These are phyloP conservation scores for Salix purpurea DNA, from an alignment of 345 rosid genomes.

Conservation along the genomic window DNA sequence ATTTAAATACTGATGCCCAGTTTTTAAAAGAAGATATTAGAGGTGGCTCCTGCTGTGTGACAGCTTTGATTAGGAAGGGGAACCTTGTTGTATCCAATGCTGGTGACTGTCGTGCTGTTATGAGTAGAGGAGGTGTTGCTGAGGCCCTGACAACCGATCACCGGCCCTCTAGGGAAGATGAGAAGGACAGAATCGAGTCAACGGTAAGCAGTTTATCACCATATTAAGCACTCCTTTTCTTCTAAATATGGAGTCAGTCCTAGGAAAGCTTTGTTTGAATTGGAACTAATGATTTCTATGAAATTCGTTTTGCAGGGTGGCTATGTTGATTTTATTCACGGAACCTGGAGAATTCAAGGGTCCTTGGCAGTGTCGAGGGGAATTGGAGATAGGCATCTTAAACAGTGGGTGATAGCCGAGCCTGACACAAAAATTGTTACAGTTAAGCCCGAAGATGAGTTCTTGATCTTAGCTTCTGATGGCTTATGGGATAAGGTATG, in stretches of 20 bases:
- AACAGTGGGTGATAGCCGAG: conserved; percentile 83
- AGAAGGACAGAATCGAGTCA: conserved; percentile 57
- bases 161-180: conserved; percentile 77
- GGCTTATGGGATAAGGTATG: conserved; percentile 96
- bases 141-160: conserved; percentile 85
- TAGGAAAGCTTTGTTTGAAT: background rate
- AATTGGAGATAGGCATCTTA: conserved; percentile 70
- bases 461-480: conserved; percentile 90
- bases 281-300: background rate
- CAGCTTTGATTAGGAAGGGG: conserved; percentile 65
- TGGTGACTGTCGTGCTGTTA: conserved; percentile 91
- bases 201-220: conserved; percentile 38
- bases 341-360: conserved; percentile 89
- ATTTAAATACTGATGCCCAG: conserved; percentile 64
- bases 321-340: conserved; percentile 67
- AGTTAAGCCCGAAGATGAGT: conserved; percentile 56
- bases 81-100: conserved; percentile 75
- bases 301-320: conserved; percentile 51
- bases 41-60: conserved; percentile 88
- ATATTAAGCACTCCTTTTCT: background rate
- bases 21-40: conserved; percentile 50
- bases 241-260: background rate
- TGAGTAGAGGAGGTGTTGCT: conserved; percentile 68
- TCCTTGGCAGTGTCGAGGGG: conserved; percentile 82
- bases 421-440: conserved; percentile 60